Conservation (phyloP, 2,329 filamentous ascomycete species). For the Trichoderma lentiforme region DNA sequence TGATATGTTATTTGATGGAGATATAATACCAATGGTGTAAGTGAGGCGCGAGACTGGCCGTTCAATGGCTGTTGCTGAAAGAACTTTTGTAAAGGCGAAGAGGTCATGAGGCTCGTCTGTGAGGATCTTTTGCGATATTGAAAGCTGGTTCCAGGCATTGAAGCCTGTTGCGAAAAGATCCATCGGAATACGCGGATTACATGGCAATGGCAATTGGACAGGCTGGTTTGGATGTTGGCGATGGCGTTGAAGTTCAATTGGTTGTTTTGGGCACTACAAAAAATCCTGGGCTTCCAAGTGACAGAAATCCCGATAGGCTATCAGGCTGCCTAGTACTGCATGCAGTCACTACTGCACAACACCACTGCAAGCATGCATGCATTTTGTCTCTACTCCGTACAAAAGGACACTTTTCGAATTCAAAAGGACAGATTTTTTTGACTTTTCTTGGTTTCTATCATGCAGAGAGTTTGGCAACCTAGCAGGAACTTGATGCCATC, state of each 20-base stretch:
- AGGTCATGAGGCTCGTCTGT: slow-evolving; percentile 45
- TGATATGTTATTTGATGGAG: not conserved
- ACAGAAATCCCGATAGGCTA: not conserved
- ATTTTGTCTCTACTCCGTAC: not conserved
- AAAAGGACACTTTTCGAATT: not conserved
- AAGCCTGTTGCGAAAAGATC: slow-evolving; percentile 54
- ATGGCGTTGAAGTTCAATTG: not conserved
- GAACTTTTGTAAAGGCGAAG: slow-evolving; percentile 40
- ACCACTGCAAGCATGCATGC: not conserved
- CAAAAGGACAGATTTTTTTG: not conserved
- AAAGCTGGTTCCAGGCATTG: slow-evolving; percentile 57
- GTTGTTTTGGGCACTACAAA: not conserved
- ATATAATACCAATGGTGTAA: slow-evolving; percentile 49
- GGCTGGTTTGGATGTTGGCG: not conserved
- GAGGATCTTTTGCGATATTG: slow-evolving; percentile 29
- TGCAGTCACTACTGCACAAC: not conserved
- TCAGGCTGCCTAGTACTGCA: not conserved
- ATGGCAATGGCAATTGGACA: not conserved
- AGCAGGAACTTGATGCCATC: not conserved
- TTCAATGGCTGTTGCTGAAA: slow-evolving; percentile 37
- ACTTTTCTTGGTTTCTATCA: not conserved
- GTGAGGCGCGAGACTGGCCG: slow-evolving; percentile 37
- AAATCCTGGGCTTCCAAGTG: not conserved
- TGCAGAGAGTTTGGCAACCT: not conserved
- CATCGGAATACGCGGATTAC: slow-evolving; percentile 32